Conservation (phyloP, 116 monocot genomes). For the Trichopus zeylanicus region DNA sequence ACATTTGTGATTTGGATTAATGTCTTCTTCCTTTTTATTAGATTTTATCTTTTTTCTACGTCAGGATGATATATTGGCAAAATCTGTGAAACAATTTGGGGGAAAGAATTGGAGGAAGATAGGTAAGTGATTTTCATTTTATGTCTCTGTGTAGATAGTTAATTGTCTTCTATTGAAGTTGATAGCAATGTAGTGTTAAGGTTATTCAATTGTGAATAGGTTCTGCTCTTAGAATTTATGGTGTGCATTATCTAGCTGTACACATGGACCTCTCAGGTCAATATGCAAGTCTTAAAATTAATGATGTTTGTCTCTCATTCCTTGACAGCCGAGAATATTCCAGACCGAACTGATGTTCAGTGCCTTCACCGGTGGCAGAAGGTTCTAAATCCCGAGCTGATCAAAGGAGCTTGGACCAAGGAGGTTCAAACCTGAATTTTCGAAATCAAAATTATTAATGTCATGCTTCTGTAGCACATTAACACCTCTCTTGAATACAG, state of each 20-base stretch:
- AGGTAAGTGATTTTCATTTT: conserved; percentile 17
- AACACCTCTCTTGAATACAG: conserved; percentile 8
- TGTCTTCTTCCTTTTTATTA: no score
- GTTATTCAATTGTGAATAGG: no score
- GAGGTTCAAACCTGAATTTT: conserved; percentile 29
- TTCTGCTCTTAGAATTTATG: no score
- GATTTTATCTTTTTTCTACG: not conserved
- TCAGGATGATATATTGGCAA: conserved; percentile 32
- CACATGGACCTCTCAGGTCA: no score
- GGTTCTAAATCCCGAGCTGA: conserved; percentile 49
- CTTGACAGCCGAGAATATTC: conserved; percentile 18
- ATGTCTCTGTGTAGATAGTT: no score
- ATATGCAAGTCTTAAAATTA: not conserved
- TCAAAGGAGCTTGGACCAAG: conserved; percentile 49
- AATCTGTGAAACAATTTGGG: conserved; percentile 14
- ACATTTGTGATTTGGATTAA: not conserved
- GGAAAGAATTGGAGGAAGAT: conserved; percentile 45
- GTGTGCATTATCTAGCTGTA: no score
- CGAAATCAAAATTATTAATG: no score
- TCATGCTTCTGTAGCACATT: not conserved
- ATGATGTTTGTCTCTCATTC: not conserved
- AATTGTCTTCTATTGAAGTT: no score
- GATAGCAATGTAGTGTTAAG: no score
- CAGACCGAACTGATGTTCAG: conserved; percentile 46
- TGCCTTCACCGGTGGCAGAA: conserved; percentile 78